These are phyloP conservation scores for Arabidopsis suecica DNA, from an alignment of 345 rosid species.

Conservation along the genomic window DNA sequence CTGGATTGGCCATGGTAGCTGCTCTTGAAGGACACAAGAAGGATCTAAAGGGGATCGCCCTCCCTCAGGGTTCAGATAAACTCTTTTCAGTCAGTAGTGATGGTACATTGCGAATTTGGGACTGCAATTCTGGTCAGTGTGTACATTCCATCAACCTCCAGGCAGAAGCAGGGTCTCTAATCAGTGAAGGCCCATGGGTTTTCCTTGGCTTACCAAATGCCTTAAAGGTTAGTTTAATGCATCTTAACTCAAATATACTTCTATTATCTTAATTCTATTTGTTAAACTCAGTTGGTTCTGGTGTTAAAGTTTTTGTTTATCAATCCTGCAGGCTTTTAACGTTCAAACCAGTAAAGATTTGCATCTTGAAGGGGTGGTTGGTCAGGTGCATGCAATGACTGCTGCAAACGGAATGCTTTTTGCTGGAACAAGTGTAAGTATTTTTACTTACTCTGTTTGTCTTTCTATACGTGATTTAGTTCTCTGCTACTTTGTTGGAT, in stretches of 20 bases:
- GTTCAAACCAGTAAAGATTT: constrained; percentile 46
- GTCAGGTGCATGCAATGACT: constrained; percentile 56
- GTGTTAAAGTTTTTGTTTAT: constrained; percentile 12
- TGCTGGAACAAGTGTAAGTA: constrained; percentile 65
- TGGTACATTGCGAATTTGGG: constrained; percentile 58
- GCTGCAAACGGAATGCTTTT: constrained; percentile 53
- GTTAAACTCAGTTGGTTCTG: background rate
- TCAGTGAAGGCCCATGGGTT: constrained; percentile 67
- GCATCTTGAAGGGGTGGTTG: constrained; percentile 50
- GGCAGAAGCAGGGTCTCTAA: constrained; percentile 56
- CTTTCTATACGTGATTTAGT: constrained; percentile 5
- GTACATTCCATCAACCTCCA: constrained; percentile 44
- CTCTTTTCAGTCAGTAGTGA: constrained; percentile 64
- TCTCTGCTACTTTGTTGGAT: background rate
- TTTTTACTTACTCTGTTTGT: background rate
- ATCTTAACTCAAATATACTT: background rate
- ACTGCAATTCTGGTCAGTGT: constrained; percentile 60
- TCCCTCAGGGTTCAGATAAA: constrained; percentile 59
- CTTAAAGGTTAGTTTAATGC: constrained; percentile 52
- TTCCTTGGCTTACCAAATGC: constrained; percentile 61
- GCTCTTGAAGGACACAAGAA: constrained; percentile 47
- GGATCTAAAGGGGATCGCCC: constrained; percentile 58
- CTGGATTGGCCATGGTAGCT: constrained; percentile 42
- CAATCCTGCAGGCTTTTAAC: constrained; percentile 56
- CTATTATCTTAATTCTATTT: background rate